These are phyloP conservation scores for Amaranthus hypochondriacus DNA, from an alignment of 148 eudicot genomes.

Conservation along the genomic window DNA sequence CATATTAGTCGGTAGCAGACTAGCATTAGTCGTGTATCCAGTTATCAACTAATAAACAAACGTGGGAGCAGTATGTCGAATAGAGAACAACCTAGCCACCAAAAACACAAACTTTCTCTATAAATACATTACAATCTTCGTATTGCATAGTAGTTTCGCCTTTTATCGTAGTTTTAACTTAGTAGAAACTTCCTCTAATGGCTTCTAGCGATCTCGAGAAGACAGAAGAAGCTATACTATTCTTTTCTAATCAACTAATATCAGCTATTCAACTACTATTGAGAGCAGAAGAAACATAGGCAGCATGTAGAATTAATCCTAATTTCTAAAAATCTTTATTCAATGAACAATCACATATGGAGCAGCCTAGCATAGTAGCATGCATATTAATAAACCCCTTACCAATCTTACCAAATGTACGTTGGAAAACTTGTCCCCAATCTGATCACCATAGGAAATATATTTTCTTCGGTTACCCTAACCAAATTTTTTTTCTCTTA, in stretches of 20 bases:
- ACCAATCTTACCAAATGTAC: constrained; percentile 10
- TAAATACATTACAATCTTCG: constrained; percentile 11
- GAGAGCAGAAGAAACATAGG: background rate
- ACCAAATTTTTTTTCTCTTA: no score
- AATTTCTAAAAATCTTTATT: background rate
- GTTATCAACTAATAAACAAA: constrained; percentile 6
- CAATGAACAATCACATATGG: constrained; percentile 3
- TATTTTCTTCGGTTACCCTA: no score
- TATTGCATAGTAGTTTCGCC: background rate
- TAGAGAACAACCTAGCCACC: constrained; percentile 12
- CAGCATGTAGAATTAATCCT: background rate
- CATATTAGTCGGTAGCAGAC: background rate
- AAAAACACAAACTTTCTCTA: constrained; percentile 12
- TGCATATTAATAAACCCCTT: constrained; percentile 1
- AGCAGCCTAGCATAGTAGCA: constrained; percentile 11
- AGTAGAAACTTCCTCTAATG: background rate
- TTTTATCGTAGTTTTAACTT: background rate
- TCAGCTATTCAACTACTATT: constrained; percentile 3
- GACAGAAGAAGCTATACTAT: constrained; percentile 5
- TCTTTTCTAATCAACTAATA: background rate
- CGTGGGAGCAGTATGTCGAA: background rate
- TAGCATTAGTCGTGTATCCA: background rate
- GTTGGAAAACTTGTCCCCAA: background rate
- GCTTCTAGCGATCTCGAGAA: background rate
- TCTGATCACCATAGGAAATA: background rate